A percentile compares a stretch with the other conserved stretches of the same genome.
phyloP scores from a whole-genome alignment of 2,329 filamentous ascomycete species.

The Pleoardoris graminearum region DNA sequence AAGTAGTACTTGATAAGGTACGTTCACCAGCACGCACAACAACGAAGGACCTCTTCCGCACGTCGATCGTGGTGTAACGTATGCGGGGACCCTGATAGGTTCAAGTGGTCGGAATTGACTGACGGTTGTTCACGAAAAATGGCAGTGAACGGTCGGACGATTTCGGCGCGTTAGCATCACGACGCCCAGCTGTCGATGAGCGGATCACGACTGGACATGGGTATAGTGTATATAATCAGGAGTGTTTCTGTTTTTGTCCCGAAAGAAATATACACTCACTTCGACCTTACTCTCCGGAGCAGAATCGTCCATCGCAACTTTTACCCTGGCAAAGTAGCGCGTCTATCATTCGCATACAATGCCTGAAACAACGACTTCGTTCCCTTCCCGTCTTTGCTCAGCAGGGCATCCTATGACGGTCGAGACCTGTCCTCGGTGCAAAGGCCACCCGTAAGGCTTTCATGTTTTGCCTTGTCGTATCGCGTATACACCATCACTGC shows the following conservation, averaged over 20 bases:
- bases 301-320: too few relatives aligned
- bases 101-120: neutral
- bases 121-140: neutral
- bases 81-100: neutral
- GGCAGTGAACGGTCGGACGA: neutral
- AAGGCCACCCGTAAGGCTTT: too few relatives aligned
- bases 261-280: neutral
- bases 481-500: too few relatives aligned
- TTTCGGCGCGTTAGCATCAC: neutral
- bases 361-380: too few relatives aligned
- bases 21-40: neutral
- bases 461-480: too few relatives aligned
- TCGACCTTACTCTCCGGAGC: too few relatives aligned
- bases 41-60: neutral
- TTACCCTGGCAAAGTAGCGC: too few relatives aligned
- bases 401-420: too few relatives aligned
- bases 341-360: too few relatives aligned
- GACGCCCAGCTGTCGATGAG: neutral
- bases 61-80: neutral
- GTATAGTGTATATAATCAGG: neutral
- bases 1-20: neutral
- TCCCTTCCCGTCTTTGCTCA: too few relatives aligned
- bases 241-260: neutral
- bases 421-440: too few relatives aligned
- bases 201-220: neutral